Percentiles rank a stretch among this genome's conserved stretches.
These are phyloP conservation scores for Sphagnurus paluster DNA, from an alignment of 1,284 basidiomycete species.

Conservation along the genomic window DNA sequence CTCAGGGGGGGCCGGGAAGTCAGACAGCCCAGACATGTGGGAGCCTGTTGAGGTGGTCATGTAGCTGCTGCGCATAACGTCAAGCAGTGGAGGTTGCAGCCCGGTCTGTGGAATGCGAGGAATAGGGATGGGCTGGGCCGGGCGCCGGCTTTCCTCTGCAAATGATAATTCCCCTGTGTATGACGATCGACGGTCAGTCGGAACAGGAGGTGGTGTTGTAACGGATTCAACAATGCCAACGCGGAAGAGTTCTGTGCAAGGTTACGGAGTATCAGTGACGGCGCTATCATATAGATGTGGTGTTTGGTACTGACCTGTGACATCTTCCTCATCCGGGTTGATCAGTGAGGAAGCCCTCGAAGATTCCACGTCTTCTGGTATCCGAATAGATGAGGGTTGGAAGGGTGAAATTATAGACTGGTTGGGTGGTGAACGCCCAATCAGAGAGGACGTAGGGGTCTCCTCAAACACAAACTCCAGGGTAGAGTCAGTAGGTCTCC, in stretches of 20 bases:
- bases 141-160: conserved; percentile 13
- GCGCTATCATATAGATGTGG: background rate
- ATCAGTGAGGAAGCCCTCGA: conserved; percentile 54
- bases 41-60: conserved; percentile 63
- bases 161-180: conserved; percentile 36
- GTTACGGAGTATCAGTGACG: conserved; percentile 16
- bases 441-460: conserved; percentile 28
- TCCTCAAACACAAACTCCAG: conserved; percentile 23
- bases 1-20: conserved; percentile 66
- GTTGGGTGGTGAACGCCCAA: conserved; percentile 27
- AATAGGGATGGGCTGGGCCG: conserved; percentile 10
- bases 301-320: conserved; percentile 43
- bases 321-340: conserved; percentile 38
- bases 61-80: conserved; percentile 60
- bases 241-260: conserved; percentile 43
- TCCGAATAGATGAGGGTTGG: conserved; percentile 33
- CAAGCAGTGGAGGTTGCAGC: conserved; percentile 42
- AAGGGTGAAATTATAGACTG: conserved; percentile 28
- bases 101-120: conserved; percentile 21
- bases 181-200: conserved; percentile 43
- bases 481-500: conserved; percentile 15
- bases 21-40: conserved; percentile 70
- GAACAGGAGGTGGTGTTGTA: conserved; percentile 47
- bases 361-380: conserved; percentile 69
- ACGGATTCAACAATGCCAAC: conserved; percentile 54